A percentile compares a stretch with the other conserved stretches of the same genome.
These are phyloP conservation scores for Phytophthora brassicae DNA, from an alignment of 352 stramenopile species.

Conservation along the genomic window DNA sequence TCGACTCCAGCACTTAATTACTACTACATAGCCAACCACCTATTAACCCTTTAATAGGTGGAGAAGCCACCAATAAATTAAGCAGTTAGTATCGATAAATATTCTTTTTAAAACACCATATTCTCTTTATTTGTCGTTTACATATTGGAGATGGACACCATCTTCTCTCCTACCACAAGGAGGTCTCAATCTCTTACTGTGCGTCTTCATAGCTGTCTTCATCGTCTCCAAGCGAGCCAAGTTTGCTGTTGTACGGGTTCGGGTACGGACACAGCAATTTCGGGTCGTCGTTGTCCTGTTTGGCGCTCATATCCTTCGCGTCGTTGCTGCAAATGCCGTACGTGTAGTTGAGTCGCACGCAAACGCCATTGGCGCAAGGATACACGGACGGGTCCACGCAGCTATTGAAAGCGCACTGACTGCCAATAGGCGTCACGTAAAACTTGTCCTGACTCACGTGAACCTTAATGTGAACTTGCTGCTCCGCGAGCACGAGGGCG, in stretches of 20 bases:
- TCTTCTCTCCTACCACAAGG: no score
- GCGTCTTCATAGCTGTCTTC: conserved; percentile 20
- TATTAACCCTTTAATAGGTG: no score
- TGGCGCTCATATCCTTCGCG: conserved; percentile 7
- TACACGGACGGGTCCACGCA: conserved; percentile 57
- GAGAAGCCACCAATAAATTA: no score
- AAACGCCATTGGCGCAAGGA: conserved; percentile 51
- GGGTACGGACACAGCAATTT: conserved; percentile 41
- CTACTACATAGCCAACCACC: no score
- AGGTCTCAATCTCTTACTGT: conserved; percentile 11
- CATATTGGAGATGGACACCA: no score
- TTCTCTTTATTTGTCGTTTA: no score
- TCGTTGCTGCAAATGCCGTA: conserved; percentile 50
- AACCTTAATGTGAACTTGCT: conserved; percentile 41
- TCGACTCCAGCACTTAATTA: no score
- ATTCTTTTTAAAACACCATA: no score
- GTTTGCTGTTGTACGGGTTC: conserved; percentile 44
- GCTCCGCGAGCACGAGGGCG: conserved; percentile 26
- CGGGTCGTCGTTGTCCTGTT: conserved; percentile 32
- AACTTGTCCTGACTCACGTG: conserved; percentile 46
- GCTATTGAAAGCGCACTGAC: conserved; percentile 64
- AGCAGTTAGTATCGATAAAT: no score
- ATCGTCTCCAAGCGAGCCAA: conserved; percentile 20
- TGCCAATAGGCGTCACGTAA: conserved; percentile 54
- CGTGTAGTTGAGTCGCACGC: conserved; percentile 55